Percentiles rank a stretch among this genome's conserved stretches.
These are phyloP conservation scores for Sarocladiaceae sp. DNA, from an alignment of 2,329 filamentous ascomycete genomes.

Conservation along the genomic window DNA sequence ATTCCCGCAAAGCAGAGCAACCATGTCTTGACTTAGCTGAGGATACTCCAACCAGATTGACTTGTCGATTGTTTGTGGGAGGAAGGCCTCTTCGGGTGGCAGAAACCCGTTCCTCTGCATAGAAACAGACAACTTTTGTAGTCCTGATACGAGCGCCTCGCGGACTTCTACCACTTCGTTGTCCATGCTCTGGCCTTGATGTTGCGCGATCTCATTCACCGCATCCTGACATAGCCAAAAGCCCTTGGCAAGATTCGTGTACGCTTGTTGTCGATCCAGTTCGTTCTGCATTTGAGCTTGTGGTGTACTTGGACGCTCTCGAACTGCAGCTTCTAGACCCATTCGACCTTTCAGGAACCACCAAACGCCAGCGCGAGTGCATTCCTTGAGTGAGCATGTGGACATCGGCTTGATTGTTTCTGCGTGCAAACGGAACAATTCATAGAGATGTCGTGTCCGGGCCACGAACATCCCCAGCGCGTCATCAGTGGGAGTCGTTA, in stretches of 20 bases:
- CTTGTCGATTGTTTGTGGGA: conserved; percentile 77
- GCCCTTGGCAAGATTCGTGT: conserved; percentile 79
- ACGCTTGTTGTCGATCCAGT: conserved; percentile 66
- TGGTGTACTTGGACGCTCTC: conserved; percentile 51
- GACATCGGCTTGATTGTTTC: conserved; percentile 66
- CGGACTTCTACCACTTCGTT: conserved; percentile 49
- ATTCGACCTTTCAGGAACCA: conserved; percentile 84
- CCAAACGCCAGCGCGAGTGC: conserved; percentile 74
- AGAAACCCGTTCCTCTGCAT: conserved; percentile 83
- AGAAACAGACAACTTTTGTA: conserved; percentile 72
- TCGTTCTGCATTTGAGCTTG: conserved; percentile 51
- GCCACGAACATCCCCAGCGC: conserved; percentile 66
- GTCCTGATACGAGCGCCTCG: conserved; percentile 54
- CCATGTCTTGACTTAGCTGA: conserved; percentile 64
- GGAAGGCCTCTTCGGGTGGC: conserved; percentile 61
- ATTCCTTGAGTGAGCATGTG: conserved; percentile 59
- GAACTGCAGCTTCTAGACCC: conserved; percentile 67
- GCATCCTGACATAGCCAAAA: conserved; percentile 70
- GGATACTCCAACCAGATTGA: conserved; percentile 81
- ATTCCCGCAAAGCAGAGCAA: conserved; percentile 64
- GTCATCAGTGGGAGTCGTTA: conserved; percentile 51
- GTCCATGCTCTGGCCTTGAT: conserved; percentile 36
- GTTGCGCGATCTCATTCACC: conserved; percentile 45
- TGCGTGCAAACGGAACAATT: conserved; percentile 73
- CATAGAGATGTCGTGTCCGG: conserved; percentile 69